These are phyloP conservation scores for Aspergillus phoenicis DNA, from an alignment of 2,329 filamentous ascomycete species.

Conservation along the genomic window DNA sequence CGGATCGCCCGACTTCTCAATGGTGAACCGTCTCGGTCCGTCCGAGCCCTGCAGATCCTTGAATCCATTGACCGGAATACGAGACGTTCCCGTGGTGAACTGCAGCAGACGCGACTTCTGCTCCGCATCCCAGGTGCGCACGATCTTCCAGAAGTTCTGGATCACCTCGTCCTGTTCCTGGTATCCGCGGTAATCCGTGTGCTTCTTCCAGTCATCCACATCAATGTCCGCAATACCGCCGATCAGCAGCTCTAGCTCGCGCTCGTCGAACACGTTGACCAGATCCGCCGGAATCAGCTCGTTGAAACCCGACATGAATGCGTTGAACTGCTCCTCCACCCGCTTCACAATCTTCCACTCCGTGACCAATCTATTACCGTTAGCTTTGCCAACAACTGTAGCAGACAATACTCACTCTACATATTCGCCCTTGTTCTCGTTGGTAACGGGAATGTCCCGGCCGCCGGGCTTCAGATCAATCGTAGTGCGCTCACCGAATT, in stretches of 20 bases:
- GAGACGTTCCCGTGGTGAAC: slow-evolving; percentile 95
- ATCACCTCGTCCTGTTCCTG: slow-evolving; percentile 97
- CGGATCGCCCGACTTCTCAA: slow-evolving; percentile 94
- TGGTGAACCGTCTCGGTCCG: slow-evolving; percentile 91
- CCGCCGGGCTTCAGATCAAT: slow-evolving; percentile 92
- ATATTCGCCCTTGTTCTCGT: slow-evolving; percentile 99
- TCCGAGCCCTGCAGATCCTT: slow-evolving; percentile 98
- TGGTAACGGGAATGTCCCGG: slow-evolving; percentile 90
- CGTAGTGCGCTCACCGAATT: slow-evolving; percentile 90
- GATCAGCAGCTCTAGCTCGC: slow-evolving; percentile 92
- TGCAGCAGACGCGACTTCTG: slow-evolving; percentile 95
- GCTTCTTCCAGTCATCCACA: slow-evolving; percentile 99
- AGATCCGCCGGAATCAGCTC: slow-evolving; percentile 95
- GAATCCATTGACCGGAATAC: slow-evolving; percentile 98
- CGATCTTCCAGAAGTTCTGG: slow-evolving; percentile 96
- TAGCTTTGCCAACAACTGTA: not conserved
- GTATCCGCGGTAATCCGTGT: slow-evolving; percentile 98
- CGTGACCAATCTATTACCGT: slow-evolving; percentile 71
- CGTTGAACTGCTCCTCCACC: slow-evolving; percentile 96
- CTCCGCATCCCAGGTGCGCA: slow-evolving; percentile 95
- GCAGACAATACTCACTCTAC: slow-evolving; percentile 67
- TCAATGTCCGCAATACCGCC: slow-evolving; percentile 99
- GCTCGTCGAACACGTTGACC: slow-evolving; percentile 98
- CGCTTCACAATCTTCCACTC: slow-evolving; percentile 99
- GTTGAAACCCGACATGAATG: slow-evolving; percentile 96